These are phyloP conservation scores for Capsicum chinense DNA, from an alignment of 257 asterid species.

Conservation along the genomic window DNA sequence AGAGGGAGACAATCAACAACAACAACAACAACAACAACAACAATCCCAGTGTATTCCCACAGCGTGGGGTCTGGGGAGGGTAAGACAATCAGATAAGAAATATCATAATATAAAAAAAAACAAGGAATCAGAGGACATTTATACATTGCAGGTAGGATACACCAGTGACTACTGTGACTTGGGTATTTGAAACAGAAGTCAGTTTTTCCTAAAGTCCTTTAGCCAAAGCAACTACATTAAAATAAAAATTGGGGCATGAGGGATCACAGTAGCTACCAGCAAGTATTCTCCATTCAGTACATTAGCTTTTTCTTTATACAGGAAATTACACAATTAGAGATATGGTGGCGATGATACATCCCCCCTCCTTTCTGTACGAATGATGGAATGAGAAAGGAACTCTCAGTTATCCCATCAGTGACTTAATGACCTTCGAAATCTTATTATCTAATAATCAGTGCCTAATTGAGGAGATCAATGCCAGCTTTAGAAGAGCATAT, in stretches of 20 bases:
- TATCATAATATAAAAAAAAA: conserved; percentile 7
- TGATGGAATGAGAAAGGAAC: background rate
- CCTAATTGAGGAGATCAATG: conserved; percentile 11
- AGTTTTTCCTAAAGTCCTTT: background rate
- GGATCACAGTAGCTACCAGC: conserved; percentile 31
- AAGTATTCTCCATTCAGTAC: conserved; percentile 32
- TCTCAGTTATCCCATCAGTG: background rate
- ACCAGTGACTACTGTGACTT: conserved; percentile 18
- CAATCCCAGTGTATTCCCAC: too few relatives aligned
- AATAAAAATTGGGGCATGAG: conserved; percentile 10
- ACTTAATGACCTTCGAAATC: background rate
- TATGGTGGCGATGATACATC: background rate
- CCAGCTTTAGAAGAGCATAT: background rate
- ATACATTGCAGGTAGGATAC: conserved; percentile 1
- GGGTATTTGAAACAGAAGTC: background rate
- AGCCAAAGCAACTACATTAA: background rate
- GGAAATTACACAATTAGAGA: conserved; percentile 20
- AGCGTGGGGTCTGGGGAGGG: too few relatives aligned
- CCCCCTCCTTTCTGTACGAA: background rate
- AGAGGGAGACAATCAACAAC: background rate
- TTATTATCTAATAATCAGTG: background rate
- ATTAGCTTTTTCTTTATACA: conserved; percentile 30
- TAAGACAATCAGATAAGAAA: conserved; percentile 2
- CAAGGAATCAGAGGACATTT: conserved; percentile 14
- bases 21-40: too few relatives aligned